A percentile compares a stretch with the other conserved stretches of the same genome.
Evolutionary conservation across 208 protist genomes (phyloP).

Genomic region (Crithidia bombi): DNA sequence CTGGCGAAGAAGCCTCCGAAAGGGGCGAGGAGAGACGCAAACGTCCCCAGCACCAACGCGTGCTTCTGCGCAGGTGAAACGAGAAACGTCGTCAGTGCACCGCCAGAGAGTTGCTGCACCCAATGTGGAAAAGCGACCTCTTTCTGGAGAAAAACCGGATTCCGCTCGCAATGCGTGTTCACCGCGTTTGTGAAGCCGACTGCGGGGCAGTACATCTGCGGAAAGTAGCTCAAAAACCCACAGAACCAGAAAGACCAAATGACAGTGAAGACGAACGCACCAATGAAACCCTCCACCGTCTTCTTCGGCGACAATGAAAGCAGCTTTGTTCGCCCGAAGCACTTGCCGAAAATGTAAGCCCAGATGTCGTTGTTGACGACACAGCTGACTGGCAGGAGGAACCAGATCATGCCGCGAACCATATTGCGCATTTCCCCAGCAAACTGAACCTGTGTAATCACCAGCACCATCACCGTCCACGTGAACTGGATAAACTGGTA

Average conservation of each 20-base stretch:
- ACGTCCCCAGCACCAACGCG: conserved; percentile 94
- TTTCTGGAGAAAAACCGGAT: conserved; percentile 77
- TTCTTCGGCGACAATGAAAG: conserved; percentile 92
- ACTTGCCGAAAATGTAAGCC: conserved; percentile 91
- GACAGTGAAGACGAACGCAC: conserved; percentile 90
- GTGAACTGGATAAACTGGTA: conserved; percentile 93
- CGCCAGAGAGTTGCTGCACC: conserved; percentile 58
- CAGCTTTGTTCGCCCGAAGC: conserved; percentile 87
- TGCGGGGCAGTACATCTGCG: conserved; percentile 88
- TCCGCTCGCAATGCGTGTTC: conserved; percentile 57
- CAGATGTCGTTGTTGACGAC: conserved; percentile 93
- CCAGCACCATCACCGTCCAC: conserved; percentile 87
- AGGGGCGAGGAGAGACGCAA: conserved; percentile 96
- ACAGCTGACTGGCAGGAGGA: conserved; percentile 87
- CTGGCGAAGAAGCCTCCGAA: conserved; percentile 99
- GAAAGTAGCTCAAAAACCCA: conserved; percentile 87
- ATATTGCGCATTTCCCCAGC: conserved; percentile 79
- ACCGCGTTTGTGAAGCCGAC: conserved; percentile 66
- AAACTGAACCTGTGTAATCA: conserved; percentile 74
- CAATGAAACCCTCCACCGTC: conserved; percentile 92
- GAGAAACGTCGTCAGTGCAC: conserved; percentile 47
- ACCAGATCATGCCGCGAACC: conserved; percentile 93
- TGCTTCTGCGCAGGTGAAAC: conserved; percentile 92
- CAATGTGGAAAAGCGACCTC: conserved; percentile 58
- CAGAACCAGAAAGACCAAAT: conserved; percentile 92